Base-by-base conservation (phyloP, 2,329 filamentous ascomycete genomes). In the Colletotrichum godetiae region DNA sequence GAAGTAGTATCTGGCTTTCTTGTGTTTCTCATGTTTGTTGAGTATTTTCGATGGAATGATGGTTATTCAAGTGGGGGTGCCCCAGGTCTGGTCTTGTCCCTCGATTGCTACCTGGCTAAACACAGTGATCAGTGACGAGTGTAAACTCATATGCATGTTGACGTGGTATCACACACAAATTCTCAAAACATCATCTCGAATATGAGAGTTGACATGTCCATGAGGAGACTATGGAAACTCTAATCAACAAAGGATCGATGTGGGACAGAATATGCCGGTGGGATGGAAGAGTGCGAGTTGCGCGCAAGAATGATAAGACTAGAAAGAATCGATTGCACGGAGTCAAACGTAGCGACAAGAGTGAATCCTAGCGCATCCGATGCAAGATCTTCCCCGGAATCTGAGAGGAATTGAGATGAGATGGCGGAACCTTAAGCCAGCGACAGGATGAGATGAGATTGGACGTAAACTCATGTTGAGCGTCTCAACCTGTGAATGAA, bases 401-500 rank as follows among this genome's bases (percentile, higher is more conserved):
- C 35, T n/a, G 19, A n/a, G 19, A 3, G 15, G 15, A 19, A 19
- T n/a, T 49, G 10, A 52, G 31, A 63, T 72, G 31, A 27, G 69
- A 72, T 72, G 69, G 33, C 65, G 46, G 65, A 72, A 72, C 49
- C 67, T 61, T 63, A n/a, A 29, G 27, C 4, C 24, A 12, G 37
- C 27, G 52, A 5, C 24, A n/a, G n/a, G n/a, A n/a, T n/a, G n/a
- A n/a, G n/a, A n/a, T n/a, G n/a, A n/a, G 27, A 27, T 27, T 12
- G 19, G 24, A 31, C 27, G 13, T 13, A 22, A 49, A 2, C 7
- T 19, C 37, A 49, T 61, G 37, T 19, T 42, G 33, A 24, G 33
- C 22, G 11, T 49, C n/a, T 31, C 37, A 29, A 22, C 13, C 57
- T 42, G 11, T 19, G 29, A 24, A 33, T 37, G 31, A 42, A 27